phyloP scores from a whole-genome alignment of 1,139 yeast genomes.

The Candida labiduridarum region DNA sequence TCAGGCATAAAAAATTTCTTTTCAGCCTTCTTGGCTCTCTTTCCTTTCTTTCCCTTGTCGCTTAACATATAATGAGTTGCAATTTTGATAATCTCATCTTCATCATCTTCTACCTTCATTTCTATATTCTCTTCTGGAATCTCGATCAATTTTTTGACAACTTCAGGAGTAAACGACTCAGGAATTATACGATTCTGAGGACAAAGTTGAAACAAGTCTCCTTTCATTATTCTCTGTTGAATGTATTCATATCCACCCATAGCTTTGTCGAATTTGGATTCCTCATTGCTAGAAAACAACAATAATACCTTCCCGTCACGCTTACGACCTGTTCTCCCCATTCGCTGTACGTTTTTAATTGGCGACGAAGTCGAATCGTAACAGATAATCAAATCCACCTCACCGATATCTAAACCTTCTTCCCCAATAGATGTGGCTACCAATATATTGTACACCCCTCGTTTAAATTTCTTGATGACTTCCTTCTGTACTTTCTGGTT shows the following conservation, averaged over 20 bases:
- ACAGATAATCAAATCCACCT: conserved; percentile 90
- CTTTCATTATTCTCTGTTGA: conserved; percentile 60
- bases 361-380: conserved; percentile 94
- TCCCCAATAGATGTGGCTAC: conserved; percentile 98
- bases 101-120: conserved; percentile 53
- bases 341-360: conserved; percentile 87
- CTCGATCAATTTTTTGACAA: conserved; percentile 58
- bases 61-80: conserved; percentile 54
- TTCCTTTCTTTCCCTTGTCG: conserved; percentile 30
- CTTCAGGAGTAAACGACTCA: conserved; percentile 48
- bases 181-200: conserved; percentile 73
- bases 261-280: conserved; percentile 77
- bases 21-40: conserved; percentile 19
- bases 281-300: conserved; percentile 78
- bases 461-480: conserved; percentile 70
- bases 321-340: conserved; percentile 98
- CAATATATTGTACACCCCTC: conserved; percentile 71
- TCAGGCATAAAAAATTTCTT: conserved; percentile 77
- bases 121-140: conserved; percentile 71
- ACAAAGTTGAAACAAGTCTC: conserved; percentile 41
- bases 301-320: conserved; percentile 85
- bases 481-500: conserved; percentile 73
- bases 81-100: conserved; percentile 68
- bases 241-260: conserved; percentile 82
- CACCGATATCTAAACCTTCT: conserved; percentile 98